Percentiles rank a stretch among this genome's conserved stretches.
These are phyloP conservation scores for Pythium aquatile DNA, from an alignment of 352 stramenopile species.

Conservation along the genomic window DNA sequence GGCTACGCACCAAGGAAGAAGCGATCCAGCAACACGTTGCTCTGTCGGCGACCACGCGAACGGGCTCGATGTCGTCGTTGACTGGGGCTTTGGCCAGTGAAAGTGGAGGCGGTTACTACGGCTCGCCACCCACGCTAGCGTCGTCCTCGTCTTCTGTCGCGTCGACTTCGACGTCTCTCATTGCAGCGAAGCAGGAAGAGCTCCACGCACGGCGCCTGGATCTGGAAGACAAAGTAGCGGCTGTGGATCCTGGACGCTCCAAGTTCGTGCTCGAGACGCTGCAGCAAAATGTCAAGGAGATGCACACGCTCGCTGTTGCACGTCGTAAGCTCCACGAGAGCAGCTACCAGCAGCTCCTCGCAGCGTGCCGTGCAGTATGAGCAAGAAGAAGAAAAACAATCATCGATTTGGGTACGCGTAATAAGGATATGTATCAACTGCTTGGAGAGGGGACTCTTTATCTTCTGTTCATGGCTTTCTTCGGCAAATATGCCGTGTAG, in stretches of 20 bases:
- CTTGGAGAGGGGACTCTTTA: conserved; percentile 1
- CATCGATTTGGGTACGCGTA: not conserved
- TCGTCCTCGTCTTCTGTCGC: conserved; percentile 16
- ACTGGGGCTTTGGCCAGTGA: not conserved
- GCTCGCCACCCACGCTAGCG: conserved; percentile 12
- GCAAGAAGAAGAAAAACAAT: not conserved
- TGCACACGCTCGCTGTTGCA: conserved; percentile 69
- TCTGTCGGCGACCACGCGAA: not conserved
- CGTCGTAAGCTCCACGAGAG: conserved; percentile 66
- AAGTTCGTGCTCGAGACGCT: conserved; percentile 74
- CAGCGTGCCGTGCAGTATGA: conserved; percentile 34
- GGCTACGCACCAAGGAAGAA: conserved; percentile 53
- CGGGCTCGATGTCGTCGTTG: not conserved
- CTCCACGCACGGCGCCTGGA: conserved; percentile 46
- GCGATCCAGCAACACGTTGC: conserved; percentile 34
- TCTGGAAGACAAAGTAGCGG: conserved; percentile 53
- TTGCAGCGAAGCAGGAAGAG: conserved; percentile 47
- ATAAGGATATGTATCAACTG: conserved; percentile 1
- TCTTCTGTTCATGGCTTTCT: conserved; percentile 6
- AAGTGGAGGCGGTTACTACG: conserved; percentile 3
- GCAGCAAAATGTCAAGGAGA: conserved; percentile 63
- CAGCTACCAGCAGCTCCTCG: conserved; percentile 55
- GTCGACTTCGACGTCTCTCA: conserved; percentile 29
- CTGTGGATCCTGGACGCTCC: conserved; percentile 57
- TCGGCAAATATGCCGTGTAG: conserved; percentile 54